Conservation (phyloP, 768 basidiomycete species). For the Russula sp. region DNA sequence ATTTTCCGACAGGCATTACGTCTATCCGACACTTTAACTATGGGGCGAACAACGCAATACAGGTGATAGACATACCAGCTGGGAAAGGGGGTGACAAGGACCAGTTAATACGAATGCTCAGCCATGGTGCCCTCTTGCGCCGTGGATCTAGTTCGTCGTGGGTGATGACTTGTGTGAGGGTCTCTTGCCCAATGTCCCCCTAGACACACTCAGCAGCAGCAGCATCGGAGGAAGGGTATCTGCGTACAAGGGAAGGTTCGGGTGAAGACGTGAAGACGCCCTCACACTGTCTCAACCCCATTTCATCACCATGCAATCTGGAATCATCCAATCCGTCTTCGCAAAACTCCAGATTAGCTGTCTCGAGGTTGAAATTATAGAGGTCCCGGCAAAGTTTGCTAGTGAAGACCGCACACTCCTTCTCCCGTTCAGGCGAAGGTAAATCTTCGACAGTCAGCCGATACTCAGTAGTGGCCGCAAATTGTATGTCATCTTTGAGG, state of each 20-base stretch:
- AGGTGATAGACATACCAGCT: conserved; percentile 38
- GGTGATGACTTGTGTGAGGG: conserved; percentile 65
- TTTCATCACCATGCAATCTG: conserved; percentile 2
- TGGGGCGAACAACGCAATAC: background rate
- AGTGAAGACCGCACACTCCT: conserved; percentile 39
- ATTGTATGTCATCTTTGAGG: conserved; percentile 40
- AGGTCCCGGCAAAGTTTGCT: conserved; percentile 50
- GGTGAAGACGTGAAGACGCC: background rate
- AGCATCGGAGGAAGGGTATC: conserved; percentile 9
- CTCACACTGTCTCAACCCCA: background rate
- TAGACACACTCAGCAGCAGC: conserved; percentile 27
- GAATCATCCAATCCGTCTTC: conserved; percentile 7
- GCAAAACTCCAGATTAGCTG: conserved; percentile 1
- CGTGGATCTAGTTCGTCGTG: conserved; percentile 61
- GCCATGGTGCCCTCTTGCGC: conserved; percentile 38
- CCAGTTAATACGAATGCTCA: background rate
- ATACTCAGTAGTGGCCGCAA: conserved; percentile 46
- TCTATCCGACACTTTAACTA: conserved; percentile 37
- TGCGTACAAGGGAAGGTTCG: conserved; percentile 11
- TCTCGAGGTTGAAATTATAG: conserved; percentile 2
- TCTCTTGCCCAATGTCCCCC: conserved; percentile 71
- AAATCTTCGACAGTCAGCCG: conserved; percentile 49
- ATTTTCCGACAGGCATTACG: conserved; percentile 49
- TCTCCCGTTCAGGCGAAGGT: conserved; percentile 47
- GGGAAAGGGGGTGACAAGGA: conserved; percentile 51